phyloP scores from a whole-genome alignment of 805 yeast genomes.

The Isabelozyma gotoi region DNA sequence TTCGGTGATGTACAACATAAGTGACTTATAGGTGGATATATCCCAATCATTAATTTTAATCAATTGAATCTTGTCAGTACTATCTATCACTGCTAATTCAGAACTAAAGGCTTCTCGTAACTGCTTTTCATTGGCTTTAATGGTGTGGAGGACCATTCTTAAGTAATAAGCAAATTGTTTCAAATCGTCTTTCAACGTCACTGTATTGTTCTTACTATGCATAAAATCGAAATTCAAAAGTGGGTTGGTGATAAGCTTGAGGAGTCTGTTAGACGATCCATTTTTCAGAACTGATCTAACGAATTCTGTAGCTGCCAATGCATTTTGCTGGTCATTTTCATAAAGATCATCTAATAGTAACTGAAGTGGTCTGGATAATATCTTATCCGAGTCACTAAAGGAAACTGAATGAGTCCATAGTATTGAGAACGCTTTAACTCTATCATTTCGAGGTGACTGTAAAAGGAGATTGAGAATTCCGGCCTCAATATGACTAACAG shows the following conservation, averaged over 20 bases:
- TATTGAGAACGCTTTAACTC: constrained; percentile 56
- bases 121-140: constrained; percentile 43
- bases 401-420: constrained; percentile 72
- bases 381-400: constrained; percentile 46
- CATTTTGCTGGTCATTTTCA: constrained; percentile 41
- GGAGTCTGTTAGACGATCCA: constrained; percentile 61
- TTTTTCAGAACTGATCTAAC: constrained; percentile 40
- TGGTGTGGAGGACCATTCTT: constrained; percentile 49
- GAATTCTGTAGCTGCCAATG: constrained; percentile 49
- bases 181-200: constrained; percentile 56
- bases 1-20: constrained; percentile 46
- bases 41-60: constrained; percentile 46
- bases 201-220: constrained; percentile 17
- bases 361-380: constrained; percentile 64
- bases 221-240: constrained; percentile 43
- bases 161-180: constrained; percentile 63
- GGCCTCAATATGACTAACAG: constrained; percentile 65
- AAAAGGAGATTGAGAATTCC: constrained; percentile 60
- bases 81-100: constrained; percentile 60
- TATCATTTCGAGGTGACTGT: constrained; percentile 26
- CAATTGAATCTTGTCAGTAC: constrained; percentile 39
- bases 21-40: constrained; percentile 60
- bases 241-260: constrained; percentile 58
- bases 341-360: constrained; percentile 64
- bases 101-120: constrained; percentile 50